Percentiles rank a stretch among this genome's conserved stretches.
Evolutionary conservation across 1,284 basidiomycete species (phyloP).

Genomic region (Tetrapyrgos nigripes): DNA sequence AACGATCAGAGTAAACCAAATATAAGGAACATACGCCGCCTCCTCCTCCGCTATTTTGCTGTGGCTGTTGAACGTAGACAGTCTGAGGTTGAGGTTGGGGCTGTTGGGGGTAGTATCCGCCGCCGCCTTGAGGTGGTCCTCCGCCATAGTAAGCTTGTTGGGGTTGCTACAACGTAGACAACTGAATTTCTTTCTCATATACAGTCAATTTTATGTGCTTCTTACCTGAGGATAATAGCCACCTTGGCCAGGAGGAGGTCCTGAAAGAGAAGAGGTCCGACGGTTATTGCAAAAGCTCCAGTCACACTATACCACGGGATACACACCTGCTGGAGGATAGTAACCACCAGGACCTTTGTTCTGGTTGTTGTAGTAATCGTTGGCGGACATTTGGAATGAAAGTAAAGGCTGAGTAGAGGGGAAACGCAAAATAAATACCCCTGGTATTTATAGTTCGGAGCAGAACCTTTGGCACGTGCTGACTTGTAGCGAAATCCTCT

Average conservation of each 20-base stretch:
- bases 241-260: conserved; percentile 65
- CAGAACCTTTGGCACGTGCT: neutral
- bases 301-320: neutral
- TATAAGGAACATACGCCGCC: no score
- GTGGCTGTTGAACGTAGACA: conserved; percentile 73
- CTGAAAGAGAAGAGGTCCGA: conserved; percentile 45
- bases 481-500: neutral
- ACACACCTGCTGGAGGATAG: conserved; percentile 71
- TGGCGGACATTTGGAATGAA: conserved; percentile 64
- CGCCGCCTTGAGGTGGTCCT: conserved; percentile 39
- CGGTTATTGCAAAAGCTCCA: no score
- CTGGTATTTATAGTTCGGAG: neutral
- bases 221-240: conserved; percentile 76
- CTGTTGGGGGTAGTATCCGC: conserved; percentile 37
- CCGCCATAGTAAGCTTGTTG: conserved; percentile 69
- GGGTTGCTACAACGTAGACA: conserved; percentile 52
- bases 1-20: no score
- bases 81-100: conserved; percentile 75
- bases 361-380: conserved; percentile 69
- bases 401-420: conserved; percentile 17
- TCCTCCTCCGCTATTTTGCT: conserved; percentile 45
- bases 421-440: no score
- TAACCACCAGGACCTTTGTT: conserved; percentile 57
- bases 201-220: neutral
- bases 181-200: neutral